Percentiles rank a stretch among this genome's conserved stretches.
Conservation (phyloP, 352 stramenopile genomes). For the Globisporangium mamillatum region DNA sequence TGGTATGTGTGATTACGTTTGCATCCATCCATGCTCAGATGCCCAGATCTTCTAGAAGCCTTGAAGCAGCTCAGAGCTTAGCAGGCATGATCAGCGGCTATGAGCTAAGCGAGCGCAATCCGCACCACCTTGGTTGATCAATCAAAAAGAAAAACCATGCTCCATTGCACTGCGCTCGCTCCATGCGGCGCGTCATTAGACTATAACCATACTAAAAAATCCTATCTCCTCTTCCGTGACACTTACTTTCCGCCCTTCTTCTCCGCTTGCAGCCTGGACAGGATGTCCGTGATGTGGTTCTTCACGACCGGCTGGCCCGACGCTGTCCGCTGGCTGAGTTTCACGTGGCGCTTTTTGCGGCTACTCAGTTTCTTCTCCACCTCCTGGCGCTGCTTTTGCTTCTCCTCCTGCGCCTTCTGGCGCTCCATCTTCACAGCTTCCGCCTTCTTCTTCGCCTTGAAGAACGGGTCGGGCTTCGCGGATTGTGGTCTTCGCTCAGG, state of each 20-base stretch:
- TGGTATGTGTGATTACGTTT: background rate
- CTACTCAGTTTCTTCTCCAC: conserved; percentile 72
- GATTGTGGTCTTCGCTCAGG: conserved; percentile 13
- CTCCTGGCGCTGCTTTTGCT: conserved; percentile 45
- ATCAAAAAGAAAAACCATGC: background rate
- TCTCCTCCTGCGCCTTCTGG: conserved; percentile 37
- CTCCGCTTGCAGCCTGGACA: conserved; percentile 63
- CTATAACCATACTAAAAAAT: conserved; percentile 1
- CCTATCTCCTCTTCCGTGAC: background rate
- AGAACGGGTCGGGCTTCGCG: conserved; percentile 75
- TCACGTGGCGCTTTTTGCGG: conserved; percentile 87
- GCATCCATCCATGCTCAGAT: background rate
- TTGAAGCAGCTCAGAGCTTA: background rate
- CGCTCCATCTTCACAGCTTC: conserved; percentile 51
- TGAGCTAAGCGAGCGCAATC: background rate
- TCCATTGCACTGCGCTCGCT: background rate
- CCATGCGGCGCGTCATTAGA: background rate
- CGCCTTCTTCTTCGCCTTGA: conserved; percentile 82
- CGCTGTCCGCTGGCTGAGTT: conserved; percentile 73
- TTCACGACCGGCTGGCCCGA: conserved; percentile 81
- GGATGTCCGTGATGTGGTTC: conserved; percentile 85
- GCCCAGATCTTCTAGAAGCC: background rate
- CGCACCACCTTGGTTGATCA: background rate
- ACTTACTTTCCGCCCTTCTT: conserved; percentile 23
- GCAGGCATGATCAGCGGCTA: background rate